Conservation (phyloP, 176 grass and related monocot species). For the Hyparrhenia diplandra region DNA sequence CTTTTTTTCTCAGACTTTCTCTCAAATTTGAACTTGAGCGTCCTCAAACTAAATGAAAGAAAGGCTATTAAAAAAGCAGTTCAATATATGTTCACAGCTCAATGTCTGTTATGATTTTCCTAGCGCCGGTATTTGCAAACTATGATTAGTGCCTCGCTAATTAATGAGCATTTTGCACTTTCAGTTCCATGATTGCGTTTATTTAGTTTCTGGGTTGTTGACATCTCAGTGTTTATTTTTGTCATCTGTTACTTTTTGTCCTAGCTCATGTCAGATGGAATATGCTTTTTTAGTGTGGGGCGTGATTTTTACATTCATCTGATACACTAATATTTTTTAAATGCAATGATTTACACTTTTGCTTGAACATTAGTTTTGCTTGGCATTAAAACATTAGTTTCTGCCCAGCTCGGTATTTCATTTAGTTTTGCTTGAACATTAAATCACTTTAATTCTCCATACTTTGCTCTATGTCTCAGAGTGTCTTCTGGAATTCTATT, state of each 20-base stretch:
- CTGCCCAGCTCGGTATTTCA: no score
- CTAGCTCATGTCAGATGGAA: neutral
- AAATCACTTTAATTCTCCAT: no score
- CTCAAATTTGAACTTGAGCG: neutral
- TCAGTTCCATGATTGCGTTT: neutral
- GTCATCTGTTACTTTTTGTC: neutral
- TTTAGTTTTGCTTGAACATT: no score
- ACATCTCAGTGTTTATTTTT: neutral
- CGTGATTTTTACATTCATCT: neutral
- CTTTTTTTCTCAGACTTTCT: neutral
- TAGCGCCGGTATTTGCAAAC: neutral
- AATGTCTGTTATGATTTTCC: neutral
- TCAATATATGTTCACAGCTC: neutral
- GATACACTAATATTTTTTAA: neutral
- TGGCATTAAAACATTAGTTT: no score
- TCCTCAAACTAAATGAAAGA: neutral
- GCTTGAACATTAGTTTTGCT: no score
- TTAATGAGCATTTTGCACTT: slow-evolving; percentile 10
- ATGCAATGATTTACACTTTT: no score
- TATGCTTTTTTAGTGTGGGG: neutral
- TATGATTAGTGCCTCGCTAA: neutral
- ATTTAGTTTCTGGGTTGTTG: neutral
- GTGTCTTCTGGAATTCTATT: no score
- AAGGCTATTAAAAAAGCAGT: neutral
- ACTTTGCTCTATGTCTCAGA: no score